phyloP scores from a whole-genome alignment of 1,139 yeast species.

The Yamadazyma spencermartinsiae region DNA sequence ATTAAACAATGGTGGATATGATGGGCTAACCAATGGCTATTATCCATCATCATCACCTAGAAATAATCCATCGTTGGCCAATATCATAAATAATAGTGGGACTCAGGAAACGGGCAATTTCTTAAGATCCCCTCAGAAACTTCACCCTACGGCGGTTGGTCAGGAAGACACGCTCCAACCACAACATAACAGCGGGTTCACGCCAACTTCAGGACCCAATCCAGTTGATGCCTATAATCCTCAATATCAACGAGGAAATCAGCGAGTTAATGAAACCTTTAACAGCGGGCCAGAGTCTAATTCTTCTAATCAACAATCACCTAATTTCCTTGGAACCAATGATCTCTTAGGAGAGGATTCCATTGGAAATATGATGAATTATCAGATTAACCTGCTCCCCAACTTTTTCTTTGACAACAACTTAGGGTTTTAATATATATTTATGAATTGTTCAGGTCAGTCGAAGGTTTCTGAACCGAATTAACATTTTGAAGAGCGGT shows the following conservation, averaged over 20 bases:
- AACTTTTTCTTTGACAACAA: constrained; percentile 45
- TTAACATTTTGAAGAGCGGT: too few relatives aligned
- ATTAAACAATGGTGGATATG: not conserved
- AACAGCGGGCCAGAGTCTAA: not conserved
- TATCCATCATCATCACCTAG: constrained; percentile 19
- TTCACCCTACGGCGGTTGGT: not conserved
- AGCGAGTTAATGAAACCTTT: too few relatives aligned
- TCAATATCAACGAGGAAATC: too few relatives aligned
- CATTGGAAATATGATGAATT: constrained; percentile 12
- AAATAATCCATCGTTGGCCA: constrained; percentile 26
- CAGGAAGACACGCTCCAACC: not conserved
- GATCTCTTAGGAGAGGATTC: constrained; percentile 15
- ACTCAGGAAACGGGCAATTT: not conserved
- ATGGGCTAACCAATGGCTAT: not conserved
- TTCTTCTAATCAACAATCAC: constrained; percentile 6
- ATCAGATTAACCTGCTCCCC: constrained; percentile 27
- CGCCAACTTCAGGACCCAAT: not conserved
- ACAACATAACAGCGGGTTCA: not conserved
- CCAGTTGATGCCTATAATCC: too few relatives aligned
- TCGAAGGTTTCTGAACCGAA: too few relatives aligned
- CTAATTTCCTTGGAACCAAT: constrained; percentile 8
- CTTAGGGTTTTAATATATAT: constrained; percentile 21
- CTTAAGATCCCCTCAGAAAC: not conserved
- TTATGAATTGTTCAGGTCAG: too few relatives aligned
- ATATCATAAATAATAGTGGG: constrained; percentile 15